These are phyloP conservation scores for Cutaneotrichosporon dermatis DNA, from an alignment of 1,284 basidiomycete species.

Conservation along the genomic window DNA sequence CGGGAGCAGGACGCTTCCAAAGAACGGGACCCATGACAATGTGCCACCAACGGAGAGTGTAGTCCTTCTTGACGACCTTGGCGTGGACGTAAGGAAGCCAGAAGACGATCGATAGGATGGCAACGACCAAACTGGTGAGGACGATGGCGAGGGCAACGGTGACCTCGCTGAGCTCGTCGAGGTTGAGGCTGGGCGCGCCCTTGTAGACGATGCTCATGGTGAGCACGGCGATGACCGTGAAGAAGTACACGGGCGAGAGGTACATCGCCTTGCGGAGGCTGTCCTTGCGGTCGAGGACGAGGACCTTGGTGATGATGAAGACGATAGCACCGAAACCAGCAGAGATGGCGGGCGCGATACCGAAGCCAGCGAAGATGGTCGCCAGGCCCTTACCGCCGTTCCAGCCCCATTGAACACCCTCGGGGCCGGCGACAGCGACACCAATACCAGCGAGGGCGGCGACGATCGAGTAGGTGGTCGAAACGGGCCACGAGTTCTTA, in stretches of 20 bases:
- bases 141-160: constrained; percentile 50
- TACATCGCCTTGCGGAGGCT: constrained; percentile 41
- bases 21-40: constrained; percentile 53
- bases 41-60: constrained; percentile 50
- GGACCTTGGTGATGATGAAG: constrained; percentile 49
- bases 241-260: constrained; percentile 50
- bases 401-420: constrained; percentile 53
- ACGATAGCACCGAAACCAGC: constrained; percentile 49
- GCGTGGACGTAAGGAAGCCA: constrained; percentile 52
- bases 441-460: constrained; percentile 52
- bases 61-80: constrained; percentile 52
- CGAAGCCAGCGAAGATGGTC: constrained; percentile 48
- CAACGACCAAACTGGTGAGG: constrained; percentile 50
- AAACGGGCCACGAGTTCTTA: constrained; percentile 48
- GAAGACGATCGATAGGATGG: constrained; percentile 49
- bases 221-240: constrained; percentile 38
- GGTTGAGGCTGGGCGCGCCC: constrained; percentile 45
- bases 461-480: constrained; percentile 51
- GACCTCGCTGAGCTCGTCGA: constrained; percentile 42
- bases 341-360: constrained; percentile 45
- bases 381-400: constrained; percentile 51
- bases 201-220: constrained; percentile 47
- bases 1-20: constrained; percentile 49
- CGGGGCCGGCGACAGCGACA: constrained; percentile 49
- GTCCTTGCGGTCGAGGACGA: constrained; percentile 46